Base-by-base conservation (phyloP, 83 land plant genomes). In the Thuja plicata region DNA sequence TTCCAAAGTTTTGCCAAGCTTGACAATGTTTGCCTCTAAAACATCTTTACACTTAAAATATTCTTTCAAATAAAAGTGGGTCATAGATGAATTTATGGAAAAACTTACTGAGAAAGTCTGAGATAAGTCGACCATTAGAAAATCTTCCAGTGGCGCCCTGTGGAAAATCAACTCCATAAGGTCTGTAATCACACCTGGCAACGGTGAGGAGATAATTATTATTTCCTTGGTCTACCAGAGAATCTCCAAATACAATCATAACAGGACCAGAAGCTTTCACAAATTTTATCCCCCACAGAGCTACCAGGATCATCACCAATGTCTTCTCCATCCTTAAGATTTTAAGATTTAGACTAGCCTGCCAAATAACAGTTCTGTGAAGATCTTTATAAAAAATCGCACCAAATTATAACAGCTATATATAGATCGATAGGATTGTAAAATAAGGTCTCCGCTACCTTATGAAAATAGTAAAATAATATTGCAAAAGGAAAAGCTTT, bases 241-340 rank as follows among this genome's bases (percentile, higher is more conserved):
- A 94, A 62, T 92, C 95, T 3, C 95, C 95, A 70, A 94, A 94
- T 3, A 92, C 87, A 71, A 89, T 91, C 81, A 94, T 34, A 2
- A 92, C 92, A 37, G 85, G 52, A 73, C 37, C 87, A 86, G 87
- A 9, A 83, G 52, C 38, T 12, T 76, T 37, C 38, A 35, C 79
- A 76, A 35, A 11, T 35, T 76, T 11, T 12, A 76, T 11, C 17
- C 38, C 35, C 38, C 79, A 76, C 17, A 76, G 38, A 76, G 38
- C 79, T 34, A 76, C 16, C 16, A 76, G 15, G 15, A 76, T 35
- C 38, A 76, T 76, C 79, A 11, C 38, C 34, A 76, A 32, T 34
- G 79, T 34, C 16, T 35, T 76, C 17, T 76, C 79, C 79, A 76
- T 76, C 16, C 13, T 35, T 66, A 66, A 0, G 2, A 43, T 43